Conservation (phyloP, 306 rosid species). For the Prinsepia uniflora region DNA sequence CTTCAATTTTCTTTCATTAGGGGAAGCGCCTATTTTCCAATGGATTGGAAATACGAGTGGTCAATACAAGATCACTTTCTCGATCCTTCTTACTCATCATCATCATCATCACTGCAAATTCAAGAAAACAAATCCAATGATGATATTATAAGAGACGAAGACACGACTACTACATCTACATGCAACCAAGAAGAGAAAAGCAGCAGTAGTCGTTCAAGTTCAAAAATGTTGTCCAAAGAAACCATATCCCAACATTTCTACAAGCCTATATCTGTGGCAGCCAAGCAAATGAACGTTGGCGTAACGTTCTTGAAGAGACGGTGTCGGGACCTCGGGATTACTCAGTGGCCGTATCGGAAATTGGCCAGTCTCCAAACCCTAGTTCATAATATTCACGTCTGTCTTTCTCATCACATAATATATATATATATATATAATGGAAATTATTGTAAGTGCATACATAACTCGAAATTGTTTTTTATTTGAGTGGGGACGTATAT, state of each 20-base stretch:
- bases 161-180: not conserved
- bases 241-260: conserved; percentile 4
- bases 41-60: not conserved
- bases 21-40: not conserved
- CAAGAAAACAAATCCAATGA: not conserved
- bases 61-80: not conserved
- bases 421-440: not conserved
- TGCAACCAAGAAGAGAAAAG: not conserved
- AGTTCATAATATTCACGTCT: not conserved
- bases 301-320: not conserved
- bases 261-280: not conserved
- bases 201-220: not conserved
- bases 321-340: not conserved
- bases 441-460: too few species aligned
- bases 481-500: too few species aligned
- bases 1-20: not conserved
- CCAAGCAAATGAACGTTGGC: not conserved
- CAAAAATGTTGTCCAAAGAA: not conserved
- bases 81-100: not conserved
- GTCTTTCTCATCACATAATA: not conserved
- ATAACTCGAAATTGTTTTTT: too few species aligned
- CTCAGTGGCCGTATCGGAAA: not conserved
- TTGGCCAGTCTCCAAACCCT: not conserved
- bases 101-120: not conserved
- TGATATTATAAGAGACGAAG: not conserved